These are phyloP conservation scores for Cladobotryum protrusum DNA, from an alignment of 2,329 filamentous ascomycete species.

Conservation along the genomic window DNA sequence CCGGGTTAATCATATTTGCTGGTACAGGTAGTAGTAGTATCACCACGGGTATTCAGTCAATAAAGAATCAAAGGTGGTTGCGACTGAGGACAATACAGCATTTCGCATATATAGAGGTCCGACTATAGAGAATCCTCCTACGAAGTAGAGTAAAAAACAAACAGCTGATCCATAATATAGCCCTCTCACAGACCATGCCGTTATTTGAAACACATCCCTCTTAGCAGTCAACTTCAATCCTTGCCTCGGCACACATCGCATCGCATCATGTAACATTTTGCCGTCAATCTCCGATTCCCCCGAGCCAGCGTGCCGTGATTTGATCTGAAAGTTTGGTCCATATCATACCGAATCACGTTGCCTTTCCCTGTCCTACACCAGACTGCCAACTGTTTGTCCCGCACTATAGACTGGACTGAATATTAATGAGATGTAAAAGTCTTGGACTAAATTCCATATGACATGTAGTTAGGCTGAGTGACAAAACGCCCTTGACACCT, in stretches of 20 bases:
- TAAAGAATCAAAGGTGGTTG: too few species aligned
- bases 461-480: slow-evolving; percentile 32
- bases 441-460: slow-evolving; percentile 30
- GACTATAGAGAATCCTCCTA: slow-evolving; percentile 17
- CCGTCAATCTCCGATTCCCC: slow-evolving; percentile 1
- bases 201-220: slow-evolving; percentile 5
- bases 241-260: slow-evolving; percentile 7
- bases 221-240: slow-evolving; percentile 6
- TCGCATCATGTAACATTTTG: slow-evolving; percentile 7
- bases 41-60: too few species aligned
- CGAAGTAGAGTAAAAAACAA: slow-evolving; percentile 17
- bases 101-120: slow-evolving; percentile 19
- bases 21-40: too few species aligned
- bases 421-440: slow-evolving; percentile 34
- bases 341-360: background rate
- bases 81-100: slow-evolving; percentile 8
- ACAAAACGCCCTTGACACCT: slow-evolving; percentile 49
- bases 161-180: slow-evolving; percentile 9
- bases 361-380: background rate
- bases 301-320: background rate
- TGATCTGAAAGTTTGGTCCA: background rate
- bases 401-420: slow-evolving; percentile 10
- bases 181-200: slow-evolving; percentile 2
- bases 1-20: too few species aligned
- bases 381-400: background rate